A percentile compares a stretch with the other conserved stretches of the same genome.
Conservation (phyloP, 2,329 filamentous ascomycete genomes). For the Fusarium falciforme region DNA sequence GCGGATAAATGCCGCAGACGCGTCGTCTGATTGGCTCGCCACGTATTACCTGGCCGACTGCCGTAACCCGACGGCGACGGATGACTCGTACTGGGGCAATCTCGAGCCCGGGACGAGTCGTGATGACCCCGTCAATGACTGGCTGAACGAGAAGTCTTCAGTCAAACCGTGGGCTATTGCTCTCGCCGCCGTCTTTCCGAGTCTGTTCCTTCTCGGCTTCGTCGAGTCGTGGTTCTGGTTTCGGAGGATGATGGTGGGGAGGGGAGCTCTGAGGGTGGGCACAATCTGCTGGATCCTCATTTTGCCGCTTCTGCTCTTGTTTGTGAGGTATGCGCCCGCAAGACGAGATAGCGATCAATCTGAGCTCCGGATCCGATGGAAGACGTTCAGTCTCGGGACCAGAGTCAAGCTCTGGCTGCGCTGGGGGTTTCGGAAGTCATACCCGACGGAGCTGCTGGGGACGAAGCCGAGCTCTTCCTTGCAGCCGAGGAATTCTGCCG, state of each 20-base stretch:
- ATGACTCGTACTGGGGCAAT: slow-evolving; percentile 2
- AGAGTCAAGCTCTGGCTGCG: slow-evolving; percentile 30
- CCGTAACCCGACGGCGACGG: slow-evolving; percentile 25
- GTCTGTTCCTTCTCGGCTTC: slow-evolving; percentile 46
- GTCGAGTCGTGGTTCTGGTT: slow-evolving; percentile 49
- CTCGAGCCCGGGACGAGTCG: slow-evolving; percentile 9
- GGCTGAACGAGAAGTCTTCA: neutral
- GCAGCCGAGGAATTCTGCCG: neutral
- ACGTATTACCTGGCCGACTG: slow-evolving; percentile 35
- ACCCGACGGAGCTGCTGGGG: slow-evolving; percentile 28
- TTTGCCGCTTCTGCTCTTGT: slow-evolving; percentile 26
- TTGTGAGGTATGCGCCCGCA: slow-evolving; percentile 21
- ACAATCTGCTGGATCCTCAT: slow-evolving; percentile 47
- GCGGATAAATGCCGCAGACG: slow-evolving; percentile 11
- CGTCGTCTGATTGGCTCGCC: slow-evolving; percentile 18
- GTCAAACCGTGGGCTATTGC: slow-evolving; percentile 39
- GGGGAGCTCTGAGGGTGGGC: slow-evolving; percentile 43
- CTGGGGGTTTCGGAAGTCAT: slow-evolving; percentile 31
- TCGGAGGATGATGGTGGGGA: slow-evolving; percentile 46
- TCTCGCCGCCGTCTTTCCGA: slow-evolving; percentile 41
- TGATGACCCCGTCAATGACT: neutral
- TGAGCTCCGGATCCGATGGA: slow-evolving; percentile 26
- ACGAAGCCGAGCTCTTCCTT: slow-evolving; percentile 10
- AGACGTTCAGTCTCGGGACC: slow-evolving; percentile 2
- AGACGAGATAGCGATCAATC: slow-evolving; percentile 16